phyloP scores from a whole-genome alignment of 2,329 filamentous ascomycete species.

The Pseudogymnoascus sp. region DNA sequence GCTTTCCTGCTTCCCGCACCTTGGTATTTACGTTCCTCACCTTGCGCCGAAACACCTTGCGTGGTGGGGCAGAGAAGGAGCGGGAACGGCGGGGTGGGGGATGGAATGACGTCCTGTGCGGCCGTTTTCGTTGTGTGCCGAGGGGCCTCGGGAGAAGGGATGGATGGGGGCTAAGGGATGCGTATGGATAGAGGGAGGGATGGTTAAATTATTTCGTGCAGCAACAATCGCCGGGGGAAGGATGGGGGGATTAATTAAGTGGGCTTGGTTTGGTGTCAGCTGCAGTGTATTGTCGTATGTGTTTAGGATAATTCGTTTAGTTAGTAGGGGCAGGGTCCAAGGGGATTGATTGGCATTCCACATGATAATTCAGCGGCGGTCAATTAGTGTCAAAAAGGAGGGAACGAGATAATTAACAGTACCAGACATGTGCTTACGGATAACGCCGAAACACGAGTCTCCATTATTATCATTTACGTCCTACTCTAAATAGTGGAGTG shows the following conservation, averaged over 20 bases:
- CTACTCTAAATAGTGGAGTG: background rate
- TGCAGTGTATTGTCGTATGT: background rate
- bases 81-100: background rate
- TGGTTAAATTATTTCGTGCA: background rate
- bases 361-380: background rate
- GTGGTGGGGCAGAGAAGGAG: background rate
- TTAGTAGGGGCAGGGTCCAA: background rate
- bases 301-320: background rate
- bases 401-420: background rate
- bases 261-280: background rate
- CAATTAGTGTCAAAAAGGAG: background rate
- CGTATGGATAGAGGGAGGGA: too few species aligned
- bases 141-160: background rate
- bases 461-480: background rate
- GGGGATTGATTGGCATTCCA: background rate
- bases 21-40: background rate
- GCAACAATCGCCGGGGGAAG: background rate
- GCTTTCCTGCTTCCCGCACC: background rate
- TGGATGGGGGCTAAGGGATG: too few species aligned
- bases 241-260: background rate
- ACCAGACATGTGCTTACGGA: background rate
- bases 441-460: background rate
- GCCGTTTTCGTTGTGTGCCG: background rate
- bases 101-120: background rate
- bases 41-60: background rate